These are phyloP conservation scores for Neoboletus magnificus DNA, from an alignment of 768 basidiomycete species.

Conservation along the genomic window DNA sequence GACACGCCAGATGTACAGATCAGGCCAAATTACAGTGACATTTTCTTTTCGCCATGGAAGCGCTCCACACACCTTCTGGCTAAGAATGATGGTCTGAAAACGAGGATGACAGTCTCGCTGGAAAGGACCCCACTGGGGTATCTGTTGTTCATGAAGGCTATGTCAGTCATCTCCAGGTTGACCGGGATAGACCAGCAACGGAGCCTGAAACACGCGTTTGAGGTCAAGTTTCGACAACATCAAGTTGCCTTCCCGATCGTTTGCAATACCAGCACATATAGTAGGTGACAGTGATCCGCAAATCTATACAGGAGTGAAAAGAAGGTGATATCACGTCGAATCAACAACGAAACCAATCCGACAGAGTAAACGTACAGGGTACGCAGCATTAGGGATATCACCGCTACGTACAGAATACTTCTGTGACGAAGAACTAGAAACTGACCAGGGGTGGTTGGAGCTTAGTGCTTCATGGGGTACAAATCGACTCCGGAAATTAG, in stretches of 20 bases:
- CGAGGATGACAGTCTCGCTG: not conserved
- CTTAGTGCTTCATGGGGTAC: conserved; percentile 2
- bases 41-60: not conserved
- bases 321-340: not conserved
- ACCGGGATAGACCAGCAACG: not conserved
- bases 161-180: not conserved
- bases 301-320: conserved; percentile 1
- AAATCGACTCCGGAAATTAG: not conserved
- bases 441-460: not conserved
- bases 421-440: not conserved
- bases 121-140: too few species aligned
- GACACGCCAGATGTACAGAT: not conserved
- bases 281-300: not conserved
- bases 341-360: not conserved
- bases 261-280: conserved; percentile 1
- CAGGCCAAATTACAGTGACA: not conserved
- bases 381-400: conserved; percentile 8
- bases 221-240: conserved; percentile 5
- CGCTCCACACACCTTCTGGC: not conserved
- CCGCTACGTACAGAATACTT: conserved; percentile 2
- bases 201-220: not conserved
- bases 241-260: conserved; percentile 2
- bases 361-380: conserved; percentile 13
- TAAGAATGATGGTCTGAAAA: not conserved
- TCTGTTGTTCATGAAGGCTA: not conserved